Base-by-base conservation (phyloP, 2,329 filamentous ascomycete species). In the Aureobasidium sp. region DNA sequence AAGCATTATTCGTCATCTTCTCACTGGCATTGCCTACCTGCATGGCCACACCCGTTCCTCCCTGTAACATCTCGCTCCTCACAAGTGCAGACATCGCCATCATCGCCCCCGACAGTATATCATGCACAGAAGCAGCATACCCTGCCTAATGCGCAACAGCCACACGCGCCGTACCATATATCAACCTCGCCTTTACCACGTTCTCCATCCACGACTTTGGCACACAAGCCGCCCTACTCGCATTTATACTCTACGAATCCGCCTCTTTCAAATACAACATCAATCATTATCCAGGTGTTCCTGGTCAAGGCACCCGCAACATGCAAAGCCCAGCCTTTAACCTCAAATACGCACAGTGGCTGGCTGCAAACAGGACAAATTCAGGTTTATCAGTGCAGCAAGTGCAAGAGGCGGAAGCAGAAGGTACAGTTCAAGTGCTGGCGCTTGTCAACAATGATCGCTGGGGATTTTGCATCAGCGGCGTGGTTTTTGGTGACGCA, bases 221-320 rank as follows among this genome's bases (percentile, higher is more conserved):
- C 24, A 83, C 88, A 67, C 85, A 88, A 70, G 89, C 89, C 7
- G 89, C 86, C 24, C 73, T 92, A 17, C 70, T 94, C 47, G 79
- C 85, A 14, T 78, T 91, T 69, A 87, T 90, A 76, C 83, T 86
- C 12, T 86, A 85, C 70, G 91, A 95, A 76, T 85, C 83, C 1
- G 84, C 62, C 24, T 80, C 86, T 65, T 89, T 92, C 75, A 79
- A 82, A 68, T 92, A 83, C 80, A 89, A 87, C 74, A 81, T 79
- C 72, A 90, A 91, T 74, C 77, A 85, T 67, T 81, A 72, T 75
- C 81, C 81, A 1, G 81, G 79, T n/a, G 70, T 75, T 0, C 79
- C 86, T 0, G 89, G 89, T 9, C 87, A 92, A 72, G 89, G 89
- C 27, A 91, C 89, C 0, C 75, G 83, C 4, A 85, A 85, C 70